Base-by-base conservation (phyloP, 1,284 basidiomycete species). In the Volvariella volvacea region DNA sequence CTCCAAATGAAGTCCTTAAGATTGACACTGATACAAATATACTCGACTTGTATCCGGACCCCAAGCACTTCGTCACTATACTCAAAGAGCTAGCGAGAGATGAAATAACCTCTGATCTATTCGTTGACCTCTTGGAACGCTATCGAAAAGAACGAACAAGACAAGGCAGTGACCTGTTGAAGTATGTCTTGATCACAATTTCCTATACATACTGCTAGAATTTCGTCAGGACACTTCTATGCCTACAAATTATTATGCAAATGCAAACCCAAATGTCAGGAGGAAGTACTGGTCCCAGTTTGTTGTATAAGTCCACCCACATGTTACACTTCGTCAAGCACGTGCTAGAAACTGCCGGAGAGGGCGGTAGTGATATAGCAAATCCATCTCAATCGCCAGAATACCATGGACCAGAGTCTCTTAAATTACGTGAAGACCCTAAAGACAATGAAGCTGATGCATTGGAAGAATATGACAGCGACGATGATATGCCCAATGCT, bases 291-390 rank as follows among this genome's bases (percentile, higher is more conserved):
- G 67, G 74, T 1, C 71, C 76, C 2, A 80, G 74, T 47, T 76
- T 91, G n/a, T 69, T 92, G 39, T 76, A 71, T 42, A 78, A 82
- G 42, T 81, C 87, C 1, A 73, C 76, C 10, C 81, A 92, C 47
- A 74, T 92, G 7, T 62, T 94, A 10, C 70, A 73, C 1, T 95
- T 94, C 56, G 73, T 95, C 31, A 85, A 85, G 48, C 80, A 88
- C 48, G 83, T 85, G 12, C 56, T 76, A 3, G 66, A 71, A 31
- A 57, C 68, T 4, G 15, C 7, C 25, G 6, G 25, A 28, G 6
- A 6, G 25, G 25, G 25, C 6, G 12, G 25, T 28, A 28, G 25
- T 28, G 25, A n/a, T 12, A 12, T 12, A 28, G 25, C 25, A 6
- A 28, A n/a, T n/a, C n/a, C n/a, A n/a, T n/a, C n/a, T n/a, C n/a